A percentile compares a stretch with the other conserved stretches of the same genome.
Conservation (phyloP, 345 rosid species). For the Arabidopsis thaliana region TAIR10.1 NC_003076.8:5284001-5284500, state of each 20-base stretch:
- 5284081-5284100: not conserved
- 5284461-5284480: conserved; percentile 8
- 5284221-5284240: conserved; percentile 44
- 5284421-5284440: not conserved
- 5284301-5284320: conserved; percentile 46
- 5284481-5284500: not conserved
- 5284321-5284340: conserved; percentile 47
- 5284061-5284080: conserved; percentile 60
- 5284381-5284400: conserved; percentile 12
- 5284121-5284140: not conserved
- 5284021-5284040: conserved; percentile 69
- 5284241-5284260: conserved; percentile 41
- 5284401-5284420: not conserved
- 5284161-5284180: conserved; percentile 36
- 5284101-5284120: not conserved
- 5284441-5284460: not conserved
- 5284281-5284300: conserved; percentile 46
- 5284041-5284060: conserved; percentile 62
- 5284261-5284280: conserved; percentile 45
- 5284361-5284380: conserved; percentile 47
- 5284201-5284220: conserved; percentile 45
- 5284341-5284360: conserved; percentile 49
- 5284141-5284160: not conserved
- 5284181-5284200: conserved; percentile 45
- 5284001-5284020: conserved; percentile 68